Evolutionary conservation across 164 flowering plant genomes (phyloP).

Genomic region (Umbilicus rupestris): DNA sequence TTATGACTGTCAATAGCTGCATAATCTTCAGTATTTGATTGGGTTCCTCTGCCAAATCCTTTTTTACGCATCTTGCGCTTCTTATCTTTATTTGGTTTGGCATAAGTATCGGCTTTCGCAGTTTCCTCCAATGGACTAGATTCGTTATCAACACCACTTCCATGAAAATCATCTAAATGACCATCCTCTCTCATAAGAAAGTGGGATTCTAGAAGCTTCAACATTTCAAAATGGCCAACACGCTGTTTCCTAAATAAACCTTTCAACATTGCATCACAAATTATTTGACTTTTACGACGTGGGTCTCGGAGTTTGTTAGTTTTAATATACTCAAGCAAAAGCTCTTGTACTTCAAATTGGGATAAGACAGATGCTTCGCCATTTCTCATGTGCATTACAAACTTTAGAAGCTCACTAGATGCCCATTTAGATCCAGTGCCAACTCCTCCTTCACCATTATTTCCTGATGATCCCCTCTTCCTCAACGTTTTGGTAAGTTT

Average conservation of each 20-base stretch:
- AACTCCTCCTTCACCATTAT: slow-evolving; percentile 15
- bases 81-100: slow-evolving; percentile 42
- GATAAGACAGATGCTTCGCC: slow-evolving; percentile 65
- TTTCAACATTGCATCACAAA: slow-evolving; percentile 76
- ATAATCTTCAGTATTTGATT: slow-evolving; percentile 70
- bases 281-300: slow-evolving; percentile 69
- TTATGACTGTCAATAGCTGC: slow-evolving; percentile 94
- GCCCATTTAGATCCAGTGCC: slow-evolving; percentile 59
- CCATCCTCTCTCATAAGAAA: slow-evolving; percentile 56
- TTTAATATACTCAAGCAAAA: slow-evolving; percentile 76
- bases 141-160: slow-evolving; percentile 55
- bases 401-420: slow-evolving; percentile 81
- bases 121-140: slow-evolving; percentile 46
- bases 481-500: slow-evolving; percentile 27
- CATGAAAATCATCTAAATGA: slow-evolving; percentile 50
- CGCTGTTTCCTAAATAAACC: slow-evolving; percentile 75
- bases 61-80: slow-evolving; percentile 58
- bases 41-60: slow-evolving; percentile 42
- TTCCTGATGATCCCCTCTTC: slow-evolving; percentile 9
- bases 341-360: slow-evolving; percentile 77
- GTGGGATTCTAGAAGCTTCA: slow-evolving; percentile 87
- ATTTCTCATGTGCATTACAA: slow-evolving; percentile 79
- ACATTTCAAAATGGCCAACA: slow-evolving; percentile 95
- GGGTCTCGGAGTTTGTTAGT: slow-evolving; percentile 87
- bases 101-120: slow-evolving; percentile 29